A percentile compares a stretch with the other conserved stretches of the same genome.
Evolutionary conservation across 2,329 filamentous ascomycete genomes (phyloP).

Genomic region (Didymella arachidicola): DNA sequence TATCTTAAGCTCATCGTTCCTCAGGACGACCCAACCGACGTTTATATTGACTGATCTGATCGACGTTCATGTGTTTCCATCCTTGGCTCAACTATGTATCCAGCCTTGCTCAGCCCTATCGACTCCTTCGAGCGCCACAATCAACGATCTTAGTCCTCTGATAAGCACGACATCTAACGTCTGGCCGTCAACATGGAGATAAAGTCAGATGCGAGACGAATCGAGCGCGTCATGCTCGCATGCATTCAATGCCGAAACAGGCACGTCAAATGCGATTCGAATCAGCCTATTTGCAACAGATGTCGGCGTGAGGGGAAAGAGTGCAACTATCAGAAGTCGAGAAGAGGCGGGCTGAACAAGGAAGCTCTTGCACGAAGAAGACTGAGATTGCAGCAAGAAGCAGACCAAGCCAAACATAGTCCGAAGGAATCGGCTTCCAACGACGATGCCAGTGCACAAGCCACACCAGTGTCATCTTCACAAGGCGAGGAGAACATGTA

Average conservation of each 20-base stretch:
- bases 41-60: not conserved
- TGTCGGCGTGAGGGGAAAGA: slow-evolving; percentile 46
- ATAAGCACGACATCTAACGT: not conserved
- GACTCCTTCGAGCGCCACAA: not conserved
- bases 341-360: slow-evolving; percentile 46
- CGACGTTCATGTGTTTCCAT: not conserved
- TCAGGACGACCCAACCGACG: not conserved
- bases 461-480: slow-evolving; percentile 8
- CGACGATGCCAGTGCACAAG: not conserved
- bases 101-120: not conserved
- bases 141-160: not conserved
- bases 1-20: not conserved
- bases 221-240: slow-evolving; percentile 43
- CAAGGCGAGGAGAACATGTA: slow-evolving; percentile 3
- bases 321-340: slow-evolving; percentile 44
- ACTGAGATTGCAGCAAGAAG: slow-evolving; percentile 39
- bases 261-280: slow-evolving; percentile 48
- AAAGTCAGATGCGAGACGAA: slow-evolving; percentile 27
- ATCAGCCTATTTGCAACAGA: slow-evolving; percentile 41
- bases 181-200: slow-evolving; percentile 30
- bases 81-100: too few species aligned
- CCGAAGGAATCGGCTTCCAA: not conserved
- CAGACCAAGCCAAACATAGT: slow-evolving; percentile 25
- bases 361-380: slow-evolving; percentile 42
- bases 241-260: slow-evolving; percentile 46